These are phyloP conservation scores for Termitomyces sp. DNA, from an alignment of 768 basidiomycete genomes.

Conservation along the genomic window DNA sequence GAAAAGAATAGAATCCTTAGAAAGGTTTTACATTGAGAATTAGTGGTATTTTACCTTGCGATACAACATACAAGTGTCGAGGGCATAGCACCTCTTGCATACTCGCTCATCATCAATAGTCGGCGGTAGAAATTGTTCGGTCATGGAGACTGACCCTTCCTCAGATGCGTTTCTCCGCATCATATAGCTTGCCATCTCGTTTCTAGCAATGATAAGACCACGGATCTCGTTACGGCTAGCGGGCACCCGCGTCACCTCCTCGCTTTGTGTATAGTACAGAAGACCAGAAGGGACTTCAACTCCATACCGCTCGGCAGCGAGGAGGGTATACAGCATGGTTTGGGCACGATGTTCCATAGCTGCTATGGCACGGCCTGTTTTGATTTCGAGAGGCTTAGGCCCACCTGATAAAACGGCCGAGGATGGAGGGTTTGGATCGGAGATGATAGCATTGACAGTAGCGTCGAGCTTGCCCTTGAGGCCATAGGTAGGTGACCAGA, in stretches of 20 bases:
- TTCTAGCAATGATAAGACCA: constrained; percentile 76
- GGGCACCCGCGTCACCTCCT: constrained; percentile 82
- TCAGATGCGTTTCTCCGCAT: constrained; percentile 39
- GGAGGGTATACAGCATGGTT: constrained; percentile 93
- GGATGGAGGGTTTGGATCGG: constrained; percentile 35
- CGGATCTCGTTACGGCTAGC: constrained; percentile 79
- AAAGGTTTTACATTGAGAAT: constrained; percentile 1
- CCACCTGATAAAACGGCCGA: constrained; percentile 26
- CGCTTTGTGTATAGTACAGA: constrained; percentile 91
- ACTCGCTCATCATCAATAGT: constrained; percentile 79
- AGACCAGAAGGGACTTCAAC: constrained; percentile 77
- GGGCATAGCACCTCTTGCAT: constrained; percentile 78
- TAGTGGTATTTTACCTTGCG: constrained; percentile 54
- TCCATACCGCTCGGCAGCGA: constrained; percentile 90
- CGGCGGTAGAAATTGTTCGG: constrained; percentile 72
- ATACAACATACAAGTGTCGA: constrained; percentile 93
- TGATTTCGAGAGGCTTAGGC: constrained; percentile 89
- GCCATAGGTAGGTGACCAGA: constrained; percentile 94
- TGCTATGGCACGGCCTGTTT: constrained; percentile 76
- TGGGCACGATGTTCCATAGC: constrained; percentile 96
- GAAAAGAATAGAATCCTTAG: constrained; percentile 4
- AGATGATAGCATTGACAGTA: constrained; percentile 67
- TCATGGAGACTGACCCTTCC: constrained; percentile 12
- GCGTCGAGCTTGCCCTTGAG: constrained; percentile 96
- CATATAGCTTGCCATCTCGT: constrained; percentile 81